phyloP scores from a whole-genome alignment of 208 protist species.

The Dictyostelium gargantuum region DNA sequence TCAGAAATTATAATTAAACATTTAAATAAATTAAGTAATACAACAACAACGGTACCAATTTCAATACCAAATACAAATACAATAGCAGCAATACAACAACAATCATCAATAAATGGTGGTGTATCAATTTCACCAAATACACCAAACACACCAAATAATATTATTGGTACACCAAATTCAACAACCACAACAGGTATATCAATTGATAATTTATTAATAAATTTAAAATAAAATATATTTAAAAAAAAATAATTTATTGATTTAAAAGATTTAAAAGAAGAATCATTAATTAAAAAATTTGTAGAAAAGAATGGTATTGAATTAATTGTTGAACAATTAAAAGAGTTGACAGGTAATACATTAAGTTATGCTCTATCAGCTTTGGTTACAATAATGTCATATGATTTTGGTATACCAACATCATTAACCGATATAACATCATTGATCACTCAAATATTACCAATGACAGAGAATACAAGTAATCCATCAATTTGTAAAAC shows the following conservation, averaged over 20 bases:
- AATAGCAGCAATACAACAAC: too few species aligned
- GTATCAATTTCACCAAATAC: too few species aligned
- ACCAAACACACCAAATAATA: too few species aligned
- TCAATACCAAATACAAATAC: neutral
- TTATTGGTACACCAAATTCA: neutral
- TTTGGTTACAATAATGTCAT: neutral
- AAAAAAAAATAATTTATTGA: constrained; percentile 55
- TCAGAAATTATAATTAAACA: neutral
- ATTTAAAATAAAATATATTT: neutral
- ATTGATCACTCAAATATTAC: neutral
- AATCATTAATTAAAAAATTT: neutral
- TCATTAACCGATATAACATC: neutral
- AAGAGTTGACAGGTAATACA: constrained; percentile 26
- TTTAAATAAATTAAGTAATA: neutral
- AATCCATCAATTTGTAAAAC: constrained; percentile 23
- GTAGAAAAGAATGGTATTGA: constrained; percentile 52
- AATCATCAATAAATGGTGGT: too few species aligned
- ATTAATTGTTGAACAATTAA: neutral
- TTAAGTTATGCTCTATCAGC: constrained; percentile 22
- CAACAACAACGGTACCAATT: neutral
- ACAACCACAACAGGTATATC: neutral
- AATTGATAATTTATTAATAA: neutral
- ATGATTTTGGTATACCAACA: neutral
- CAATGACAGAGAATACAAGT: neutral
- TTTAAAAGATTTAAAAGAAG: constrained; percentile 45